Evolutionary conservation across 2,329 filamentous ascomycete genomes (phyloP), one percentile per base, ranked within the genome.

Genomic region (Fusarium sp.): DNA sequence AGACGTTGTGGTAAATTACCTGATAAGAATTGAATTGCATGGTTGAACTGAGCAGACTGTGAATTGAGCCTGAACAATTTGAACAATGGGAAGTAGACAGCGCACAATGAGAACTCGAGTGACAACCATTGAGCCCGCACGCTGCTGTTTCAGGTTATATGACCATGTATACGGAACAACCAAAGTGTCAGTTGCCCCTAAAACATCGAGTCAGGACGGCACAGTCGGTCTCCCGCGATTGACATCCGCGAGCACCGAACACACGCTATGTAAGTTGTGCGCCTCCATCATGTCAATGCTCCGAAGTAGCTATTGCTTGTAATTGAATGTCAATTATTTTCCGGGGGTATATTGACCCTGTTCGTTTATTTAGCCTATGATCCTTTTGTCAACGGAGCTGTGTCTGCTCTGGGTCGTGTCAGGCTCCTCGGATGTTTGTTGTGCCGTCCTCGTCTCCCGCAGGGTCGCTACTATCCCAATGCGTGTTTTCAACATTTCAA

Each of bases 281-380:
- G 12, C 20, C 6, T 22, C 12, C 12, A 22, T 14, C 5, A 20
- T 22, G 12, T 4, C 20, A 7, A 22, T 14, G 20, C 14, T 22
- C 40, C 7, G 6, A 14, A 22, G 40, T 14, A 14, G 20, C 4
- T 15, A 8, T 45, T 45, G 5, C n/a, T 38, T 38, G 15, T n/a
- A 22, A 22, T 22, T 11, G 20, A 2, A 3, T 4, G 11, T 0
- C 11, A 14, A 45, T 22, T 7, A 6, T 45, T 14, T 45, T 6
- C 3, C 1, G 6, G 22, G 4, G 20, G 2, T 14, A 12, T 45
- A 6, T 4, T 22, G n/a, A 7, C 10, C n/a, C 12, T 2, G 5
- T 43, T 20, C 38, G 10, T n/a, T 20, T 12, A 43, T 12, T 11
- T 20, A 0, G 10, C 6, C n/a, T 12, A 43, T 20, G 11, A 20